Base-by-base conservation (phyloP, 148 eudicot genomes). In the Euryodendron excelsum region DNA sequence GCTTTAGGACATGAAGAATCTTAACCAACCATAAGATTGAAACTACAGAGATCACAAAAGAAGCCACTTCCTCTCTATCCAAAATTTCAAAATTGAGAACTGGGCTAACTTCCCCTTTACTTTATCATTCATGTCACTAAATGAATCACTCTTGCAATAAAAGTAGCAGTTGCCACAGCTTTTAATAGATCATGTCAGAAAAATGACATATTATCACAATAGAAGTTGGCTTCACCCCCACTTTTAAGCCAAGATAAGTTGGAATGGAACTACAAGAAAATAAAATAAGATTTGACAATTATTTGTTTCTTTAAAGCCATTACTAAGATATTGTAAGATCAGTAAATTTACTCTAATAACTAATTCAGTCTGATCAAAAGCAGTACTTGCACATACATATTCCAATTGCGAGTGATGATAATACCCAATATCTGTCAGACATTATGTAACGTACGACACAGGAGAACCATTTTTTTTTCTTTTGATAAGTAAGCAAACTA, bases 401-500 rank as follows among this genome's bases (percentile, higher is more conserved):
- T 21, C 59, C 30, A 72, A 9, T 44, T 23, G 15, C 33, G 45
- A 10, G 31, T 53, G 75, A 56, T 23, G 44, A 73, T 13, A 52
- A 53, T 21, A 36, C 59, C 1, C 41, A 52, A 48, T 36, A 27
- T 21, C 44, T 36, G 45, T 23, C 30, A 44, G 13, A 27, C 23
- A 48, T 47, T 21, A 74, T 23, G 2, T 27, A 27, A 0, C 8
- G 25, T 25, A 23, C 25, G 4, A 39, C 48, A 61, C 7, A 23
- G 23, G 52, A 62, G 11, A 75, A 28, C 37, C 53, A 41, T 5
- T 5, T 3, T 41, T 41, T n/a, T 77, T 76, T 67, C 62, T 30
- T 28, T 28, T 65, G 47, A 41, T 31, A 50, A 70, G 62, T 23
- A 28, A 18, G 80, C 65, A 31, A 75, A 88, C 97, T 87, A 72